These are phyloP conservation scores for Toxoplasma gondii DNA, from an alignment of 169 alveolate species.

Conservation along the genomic window DNA sequence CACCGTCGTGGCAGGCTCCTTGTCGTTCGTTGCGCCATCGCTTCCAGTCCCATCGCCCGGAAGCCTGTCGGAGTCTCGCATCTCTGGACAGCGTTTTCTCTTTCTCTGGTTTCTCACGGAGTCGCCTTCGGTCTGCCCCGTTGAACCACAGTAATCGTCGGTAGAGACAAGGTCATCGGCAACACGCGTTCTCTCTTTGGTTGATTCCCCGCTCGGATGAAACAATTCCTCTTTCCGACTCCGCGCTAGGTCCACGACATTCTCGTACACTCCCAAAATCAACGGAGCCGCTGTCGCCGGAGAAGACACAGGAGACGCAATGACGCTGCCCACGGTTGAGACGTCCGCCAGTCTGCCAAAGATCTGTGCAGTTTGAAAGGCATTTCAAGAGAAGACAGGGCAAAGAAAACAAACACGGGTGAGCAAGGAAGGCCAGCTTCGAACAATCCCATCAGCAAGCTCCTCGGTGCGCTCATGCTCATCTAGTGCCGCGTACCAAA, in stretches of 20 bases:
- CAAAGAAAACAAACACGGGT: too few relatives aligned
- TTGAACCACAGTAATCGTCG: too few relatives aligned
- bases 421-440: too few relatives aligned
- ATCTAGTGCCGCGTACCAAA: not conserved
- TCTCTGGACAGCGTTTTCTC: too few relatives aligned
- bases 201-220: not conserved
- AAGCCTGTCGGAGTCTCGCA: too few relatives aligned
- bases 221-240: not conserved
- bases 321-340: constrained; percentile 52
- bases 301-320: constrained; percentile 39
- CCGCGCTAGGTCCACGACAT: not conserved
- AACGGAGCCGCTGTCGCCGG: constrained; percentile 41
- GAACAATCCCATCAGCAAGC: too few relatives aligned
- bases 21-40: too few relatives aligned
- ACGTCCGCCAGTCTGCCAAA: constrained; percentile 48
- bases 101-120: too few relatives aligned
- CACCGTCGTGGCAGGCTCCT: not conserved
- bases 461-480: not conserved
- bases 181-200: too few relatives aligned
- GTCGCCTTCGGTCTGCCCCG: too few relatives aligned
- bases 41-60: too few relatives aligned
- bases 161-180: too few relatives aligned
- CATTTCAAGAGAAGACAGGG: not conserved
- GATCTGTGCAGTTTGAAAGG: constrained; percentile 2
- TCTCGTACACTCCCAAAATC: not conserved